Evolutionary conservation across 257 asterid genomes (phyloP).

Genomic region (Osmanthus fragrans): DNA sequence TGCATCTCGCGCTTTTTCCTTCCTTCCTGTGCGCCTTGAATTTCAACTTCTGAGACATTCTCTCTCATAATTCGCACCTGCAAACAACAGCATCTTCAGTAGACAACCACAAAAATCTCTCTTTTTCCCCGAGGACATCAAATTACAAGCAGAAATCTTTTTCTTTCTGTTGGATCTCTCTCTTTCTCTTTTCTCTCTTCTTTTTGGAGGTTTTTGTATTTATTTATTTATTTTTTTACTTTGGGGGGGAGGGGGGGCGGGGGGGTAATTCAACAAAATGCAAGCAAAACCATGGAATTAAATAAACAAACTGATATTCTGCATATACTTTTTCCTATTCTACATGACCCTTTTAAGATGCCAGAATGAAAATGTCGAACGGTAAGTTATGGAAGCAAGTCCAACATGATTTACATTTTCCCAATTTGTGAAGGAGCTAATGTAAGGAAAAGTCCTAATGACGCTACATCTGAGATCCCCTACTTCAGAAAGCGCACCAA

Average conservation of each 20-base stretch:
- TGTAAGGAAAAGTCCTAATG: background rate
- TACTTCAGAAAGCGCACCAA: background rate
- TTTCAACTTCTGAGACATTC: conserved; percentile 43
- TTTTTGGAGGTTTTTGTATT: too few relatives aligned
- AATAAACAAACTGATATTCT: too few relatives aligned
- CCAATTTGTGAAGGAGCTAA: background rate
- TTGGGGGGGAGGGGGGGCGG: too few relatives aligned
- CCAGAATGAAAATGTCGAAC: too few relatives aligned
- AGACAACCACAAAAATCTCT: background rate
- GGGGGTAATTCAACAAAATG: too few relatives aligned
- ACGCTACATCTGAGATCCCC: background rate
- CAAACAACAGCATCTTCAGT: conserved; percentile 19
- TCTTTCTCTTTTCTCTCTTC: too few relatives aligned
- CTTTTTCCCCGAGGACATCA: background rate
- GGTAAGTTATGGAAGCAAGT: too few relatives aligned
- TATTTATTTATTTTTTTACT: too few relatives aligned
- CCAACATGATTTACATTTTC: too few relatives aligned
- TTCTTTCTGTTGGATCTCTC: background rate
- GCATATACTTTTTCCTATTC: background rate
- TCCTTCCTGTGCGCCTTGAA: conserved; percentile 45
- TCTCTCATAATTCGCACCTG: conserved; percentile 61
- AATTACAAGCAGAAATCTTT: background rate
- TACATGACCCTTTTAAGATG: too few relatives aligned
- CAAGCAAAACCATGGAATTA: background rate
- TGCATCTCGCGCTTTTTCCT: conserved; percentile 50